These are phyloP conservation scores for Pilaira anomala DNA, from an alignment of 192 early-diverging fungal genomes.

Conservation along the genomic window DNA sequence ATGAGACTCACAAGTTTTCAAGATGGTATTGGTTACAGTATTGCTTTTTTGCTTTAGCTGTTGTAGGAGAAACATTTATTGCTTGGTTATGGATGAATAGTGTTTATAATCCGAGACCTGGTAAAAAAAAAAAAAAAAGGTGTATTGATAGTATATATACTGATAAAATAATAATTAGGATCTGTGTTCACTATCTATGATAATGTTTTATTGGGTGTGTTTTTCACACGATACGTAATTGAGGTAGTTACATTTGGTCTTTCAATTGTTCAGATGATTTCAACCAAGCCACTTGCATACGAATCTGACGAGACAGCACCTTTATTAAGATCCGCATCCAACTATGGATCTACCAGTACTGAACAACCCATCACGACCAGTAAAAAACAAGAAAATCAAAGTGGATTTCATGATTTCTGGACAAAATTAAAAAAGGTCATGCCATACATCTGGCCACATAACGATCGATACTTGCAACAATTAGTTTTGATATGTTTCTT, in stretches of 20 bases:
- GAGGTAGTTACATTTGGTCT: constrained; percentile 30
- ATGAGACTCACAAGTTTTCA: constrained; percentile 37
- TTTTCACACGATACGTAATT: constrained; percentile 41
- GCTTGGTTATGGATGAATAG: constrained; percentile 38
- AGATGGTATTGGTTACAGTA: constrained; percentile 51
- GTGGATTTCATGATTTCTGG: constrained; percentile 38
- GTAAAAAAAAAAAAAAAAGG: constrained; percentile 20
- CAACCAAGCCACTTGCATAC: not conserved
- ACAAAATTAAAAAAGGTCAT: constrained; percentile 59
- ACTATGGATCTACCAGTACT: constrained; percentile 1
- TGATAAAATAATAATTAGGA: not conserved
- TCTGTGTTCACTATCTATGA: constrained; percentile 30
- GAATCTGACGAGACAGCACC: constrained; percentile 26
- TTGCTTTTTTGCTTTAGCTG: constrained; percentile 45
- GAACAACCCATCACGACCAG: constrained; percentile 19
- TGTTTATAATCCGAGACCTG: constrained; percentile 22
- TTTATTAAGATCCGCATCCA: constrained; percentile 13
- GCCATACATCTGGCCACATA: constrained; percentile 82
- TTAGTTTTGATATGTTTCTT: constrained; percentile 69
- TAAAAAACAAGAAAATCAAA: constrained; percentile 18
- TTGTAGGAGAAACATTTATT: constrained; percentile 44
- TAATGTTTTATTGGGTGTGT: constrained; percentile 37
- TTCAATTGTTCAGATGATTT: constrained; percentile 30
- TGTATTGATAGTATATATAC: not conserved
- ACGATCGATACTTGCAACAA: constrained; percentile 55